A percentile compares a stretch with the other conserved stretches of the same genome.
These are phyloP conservation scores for Debaryomycetaceae sp. DNA, from an alignment of 1,139 yeast species.

Conservation along the genomic window DNA sequence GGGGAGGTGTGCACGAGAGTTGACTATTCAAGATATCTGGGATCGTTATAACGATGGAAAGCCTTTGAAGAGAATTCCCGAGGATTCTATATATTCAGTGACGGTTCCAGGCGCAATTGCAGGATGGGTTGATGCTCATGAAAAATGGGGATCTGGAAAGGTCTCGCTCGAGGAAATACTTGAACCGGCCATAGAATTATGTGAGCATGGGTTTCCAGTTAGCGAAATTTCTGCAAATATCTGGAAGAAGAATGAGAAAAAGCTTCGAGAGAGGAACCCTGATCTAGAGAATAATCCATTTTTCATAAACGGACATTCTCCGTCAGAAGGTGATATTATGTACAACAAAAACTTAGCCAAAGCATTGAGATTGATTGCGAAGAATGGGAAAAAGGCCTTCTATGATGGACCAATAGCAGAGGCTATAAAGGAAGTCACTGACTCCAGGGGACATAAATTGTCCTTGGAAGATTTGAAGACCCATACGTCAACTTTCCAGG, in stretches of 20 bases:
- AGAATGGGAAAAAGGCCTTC: slow-evolving; percentile 60
- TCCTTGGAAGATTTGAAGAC: slow-evolving; percentile 50
- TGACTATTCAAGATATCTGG: slow-evolving; percentile 50
- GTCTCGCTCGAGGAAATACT: slow-evolving; percentile 57
- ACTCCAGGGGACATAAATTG: slow-evolving; percentile 54
- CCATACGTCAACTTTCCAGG: slow-evolving; percentile 60
- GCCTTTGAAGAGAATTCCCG: slow-evolving; percentile 41
- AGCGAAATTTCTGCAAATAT: slow-evolving; percentile 54
- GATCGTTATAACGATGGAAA: slow-evolving; percentile 37
- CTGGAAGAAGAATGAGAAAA: slow-evolving; percentile 44
- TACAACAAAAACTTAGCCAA: slow-evolving; percentile 52
- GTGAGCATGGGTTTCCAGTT: slow-evolving; percentile 66
- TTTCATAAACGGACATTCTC: slow-evolving; percentile 34
- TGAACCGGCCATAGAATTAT: slow-evolving; percentile 68
- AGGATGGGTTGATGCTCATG: slow-evolving; percentile 70
- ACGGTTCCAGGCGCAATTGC: slow-evolving; percentile 80
- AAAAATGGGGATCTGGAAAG: slow-evolving; percentile 71
- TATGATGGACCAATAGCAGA: slow-evolving; percentile 69
- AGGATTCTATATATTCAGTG: slow-evolving; percentile 54
- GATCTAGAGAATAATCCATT: slow-evolving; percentile 32
- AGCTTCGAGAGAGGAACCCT: slow-evolving; percentile 37
- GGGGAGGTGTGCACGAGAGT: slow-evolving; percentile 61
- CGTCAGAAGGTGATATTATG: slow-evolving; percentile 60
- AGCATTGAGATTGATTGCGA: slow-evolving; percentile 51
- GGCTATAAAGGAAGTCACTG: slow-evolving; percentile 55